These are phyloP conservation scores for Spinellus fusiger DNA, from an alignment of 192 early-diverging fungal genomes.

Conservation along the genomic window DNA sequence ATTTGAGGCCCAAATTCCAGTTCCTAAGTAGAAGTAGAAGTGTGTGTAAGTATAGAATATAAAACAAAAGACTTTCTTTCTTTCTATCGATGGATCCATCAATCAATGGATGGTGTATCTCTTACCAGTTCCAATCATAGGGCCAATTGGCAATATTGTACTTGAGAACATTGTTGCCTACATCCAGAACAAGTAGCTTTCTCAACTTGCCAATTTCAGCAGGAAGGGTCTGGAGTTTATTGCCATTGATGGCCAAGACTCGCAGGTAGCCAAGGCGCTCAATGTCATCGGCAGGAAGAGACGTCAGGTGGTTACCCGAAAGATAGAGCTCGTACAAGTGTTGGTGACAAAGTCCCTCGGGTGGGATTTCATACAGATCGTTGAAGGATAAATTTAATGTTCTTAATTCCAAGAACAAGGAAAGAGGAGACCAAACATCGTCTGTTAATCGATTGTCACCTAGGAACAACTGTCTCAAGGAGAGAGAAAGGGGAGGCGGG, in stretches of 20 bases:
- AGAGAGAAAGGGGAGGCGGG: constrained; percentile 47
- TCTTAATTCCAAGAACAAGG: constrained; percentile 67
- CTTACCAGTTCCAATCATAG: constrained; percentile 92
- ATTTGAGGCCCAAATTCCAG: constrained; percentile 85
- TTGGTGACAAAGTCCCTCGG: constrained; percentile 64
- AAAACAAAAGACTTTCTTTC: neutral
- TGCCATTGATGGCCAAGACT: constrained; percentile 83
- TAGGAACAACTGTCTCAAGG: constrained; percentile 59
- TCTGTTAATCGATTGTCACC: constrained; percentile 84
- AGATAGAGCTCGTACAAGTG: constrained; percentile 75
- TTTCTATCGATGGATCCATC: neutral
- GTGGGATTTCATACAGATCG: constrained; percentile 76
- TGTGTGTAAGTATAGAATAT: neutral
- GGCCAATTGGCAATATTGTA: constrained; percentile 95
- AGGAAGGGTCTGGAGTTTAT: constrained; percentile 83
- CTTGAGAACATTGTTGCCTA: constrained; percentile 82
- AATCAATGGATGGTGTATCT: neutral
- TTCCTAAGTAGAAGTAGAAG: constrained; percentile 41
- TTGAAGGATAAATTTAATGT: constrained; percentile 79
- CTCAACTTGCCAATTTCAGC: constrained; percentile 88
- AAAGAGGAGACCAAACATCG: constrained; percentile 70
- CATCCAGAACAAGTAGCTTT: constrained; percentile 72
- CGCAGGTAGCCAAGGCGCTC: constrained; percentile 62
- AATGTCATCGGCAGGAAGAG: constrained; percentile 80
- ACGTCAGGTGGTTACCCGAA: constrained; percentile 77